Evolutionary conservation across 768 basidiomycete species (phyloP).

Genomic region (Sporobolomyces roseus): DNA sequence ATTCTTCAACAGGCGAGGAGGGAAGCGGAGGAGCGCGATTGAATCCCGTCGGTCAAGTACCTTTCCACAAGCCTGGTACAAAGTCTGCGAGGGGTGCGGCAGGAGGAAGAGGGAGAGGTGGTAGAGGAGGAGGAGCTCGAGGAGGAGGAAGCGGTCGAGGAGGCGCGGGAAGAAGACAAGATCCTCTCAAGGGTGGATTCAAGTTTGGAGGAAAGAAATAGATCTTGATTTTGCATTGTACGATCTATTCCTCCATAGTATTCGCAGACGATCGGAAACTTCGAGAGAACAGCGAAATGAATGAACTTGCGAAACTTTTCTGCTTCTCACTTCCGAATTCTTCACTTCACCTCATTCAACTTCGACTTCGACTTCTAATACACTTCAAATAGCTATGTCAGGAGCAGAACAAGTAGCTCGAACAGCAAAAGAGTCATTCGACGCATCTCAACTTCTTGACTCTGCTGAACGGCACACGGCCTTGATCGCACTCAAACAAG

Average conservation of each 20-base stretch:
- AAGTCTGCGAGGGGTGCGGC: conserved; percentile 9
- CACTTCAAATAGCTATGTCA: too few relatives aligned
- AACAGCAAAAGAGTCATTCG: conserved; percentile 76
- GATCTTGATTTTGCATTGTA: too few relatives aligned
- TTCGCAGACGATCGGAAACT: too few relatives aligned
- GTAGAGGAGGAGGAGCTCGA: conserved; percentile 12
- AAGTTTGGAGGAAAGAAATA: conserved; percentile 34
- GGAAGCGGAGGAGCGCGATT: neutral
- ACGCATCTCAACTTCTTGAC: conserved; percentile 74
- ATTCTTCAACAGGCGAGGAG: neutral
- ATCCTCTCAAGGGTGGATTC: conserved; percentile 41
- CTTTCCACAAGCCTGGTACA: conserved; percentile 35
- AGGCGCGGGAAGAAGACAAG: conserved; percentile 29
- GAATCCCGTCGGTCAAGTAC: conserved; percentile 9
- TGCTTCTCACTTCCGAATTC: too few relatives aligned
- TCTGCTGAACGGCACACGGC: conserved; percentile 66
- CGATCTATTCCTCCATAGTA: too few relatives aligned
- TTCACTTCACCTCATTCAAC: too few relatives aligned
- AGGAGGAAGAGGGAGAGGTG: neutral
- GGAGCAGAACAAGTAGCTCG: conserved; percentile 62
- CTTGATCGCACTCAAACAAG: conserved; percentile 63
- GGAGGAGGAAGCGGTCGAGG: neutral
- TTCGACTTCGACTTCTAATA: too few relatives aligned
- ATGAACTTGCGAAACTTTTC: too few relatives aligned
- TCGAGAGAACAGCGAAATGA: too few relatives aligned